Conservation (phyloP, 805 yeast species). For the Kluyveromyces aestuarii region DNA sequence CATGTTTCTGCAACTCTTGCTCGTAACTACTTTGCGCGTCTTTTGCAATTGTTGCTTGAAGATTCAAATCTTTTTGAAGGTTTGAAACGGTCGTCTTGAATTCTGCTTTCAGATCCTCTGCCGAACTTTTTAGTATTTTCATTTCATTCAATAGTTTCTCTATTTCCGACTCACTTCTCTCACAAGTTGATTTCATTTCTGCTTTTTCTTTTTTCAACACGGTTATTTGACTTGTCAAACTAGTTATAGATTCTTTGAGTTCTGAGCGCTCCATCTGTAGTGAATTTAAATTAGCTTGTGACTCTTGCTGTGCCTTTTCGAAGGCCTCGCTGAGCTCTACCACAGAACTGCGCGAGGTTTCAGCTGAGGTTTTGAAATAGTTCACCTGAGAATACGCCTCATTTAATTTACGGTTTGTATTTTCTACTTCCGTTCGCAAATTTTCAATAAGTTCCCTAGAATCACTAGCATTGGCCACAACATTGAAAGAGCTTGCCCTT, state of each 20-base stretch:
- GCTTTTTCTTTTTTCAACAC: conserved; percentile 26
- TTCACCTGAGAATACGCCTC: conserved; percentile 47
- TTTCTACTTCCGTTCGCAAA: conserved; percentile 34
- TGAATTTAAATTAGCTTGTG: conserved; percentile 10
- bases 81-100: conserved; percentile 24
- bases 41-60: conserved; percentile 39
- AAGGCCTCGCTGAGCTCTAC: conserved; percentile 44
- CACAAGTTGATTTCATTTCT: conserved; percentile 19
- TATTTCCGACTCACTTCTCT: conserved; percentile 15
- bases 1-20: conserved; percentile 45
- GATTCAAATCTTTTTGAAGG: conserved; percentile 30
- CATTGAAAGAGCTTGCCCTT: conserved; percentile 25
- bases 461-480: conserved; percentile 16
- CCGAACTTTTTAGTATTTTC: conserved; percentile 18
- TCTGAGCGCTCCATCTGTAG: conserved; percentile 15
- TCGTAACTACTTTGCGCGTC: conserved; percentile 48
- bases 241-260: conserved; percentile 13
- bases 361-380: conserved; percentile 56
- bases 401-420: conserved; percentile 45
- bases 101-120: conserved; percentile 13
- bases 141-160: conserved; percentile 24
- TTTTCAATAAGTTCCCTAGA: conserved; percentile 20
- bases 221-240: conserved; percentile 25
- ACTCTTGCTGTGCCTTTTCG: conserved; percentile 33
- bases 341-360: conserved; percentile 59